Base-by-base conservation (phyloP, 306 rosid genomes). In the Trifolium pratense region DNA sequence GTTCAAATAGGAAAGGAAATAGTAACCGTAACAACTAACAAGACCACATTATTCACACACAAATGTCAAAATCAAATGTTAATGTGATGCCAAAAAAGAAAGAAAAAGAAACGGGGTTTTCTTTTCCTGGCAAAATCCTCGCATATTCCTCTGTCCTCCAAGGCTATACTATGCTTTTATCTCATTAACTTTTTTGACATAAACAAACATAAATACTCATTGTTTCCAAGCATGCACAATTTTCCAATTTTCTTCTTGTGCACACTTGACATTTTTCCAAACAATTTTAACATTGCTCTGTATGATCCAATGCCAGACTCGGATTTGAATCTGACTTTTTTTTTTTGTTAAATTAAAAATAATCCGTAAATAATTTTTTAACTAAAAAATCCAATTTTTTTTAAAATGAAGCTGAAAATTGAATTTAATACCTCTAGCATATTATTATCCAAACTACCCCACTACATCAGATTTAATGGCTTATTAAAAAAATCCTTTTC, bases 11-110 rank as follows among this genome's bases (percentile, higher is more conserved):
- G 66, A 59, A 31, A 32, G 10, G 1, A 32, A 31, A 58, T 25
- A 58, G 67, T 3, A 73, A 46, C 55, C 75, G 6, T 45, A 14
- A 40, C 8, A 15, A 43, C 4, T 45, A 14, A 40, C 8, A 15
- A 43, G 36, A 57, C 25, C 23, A 2, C 17, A 48, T 43, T 43
- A 43, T 43, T 43, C 49, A 43, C 7, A 75, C 71, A 65, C 67
- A 59, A 42, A 36, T 59, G 74, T 64, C 70, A 75, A 63, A 63
- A 81, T 37, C 70, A 75, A 63, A 81, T 37, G 81, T 43, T 66
- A 18, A 39, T 34, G 72, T 29, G 23, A 36, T 36, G 56, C 26
- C 51, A 71, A 8, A 18, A 5, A 20, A 52, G 8, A 58, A 49
- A 59, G 48, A 29, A 29, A 29, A 31, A 29, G 26, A 43, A 42